Base-by-base conservation (phyloP, 441 rosid species). In the Macaranga tanarius region DNA sequence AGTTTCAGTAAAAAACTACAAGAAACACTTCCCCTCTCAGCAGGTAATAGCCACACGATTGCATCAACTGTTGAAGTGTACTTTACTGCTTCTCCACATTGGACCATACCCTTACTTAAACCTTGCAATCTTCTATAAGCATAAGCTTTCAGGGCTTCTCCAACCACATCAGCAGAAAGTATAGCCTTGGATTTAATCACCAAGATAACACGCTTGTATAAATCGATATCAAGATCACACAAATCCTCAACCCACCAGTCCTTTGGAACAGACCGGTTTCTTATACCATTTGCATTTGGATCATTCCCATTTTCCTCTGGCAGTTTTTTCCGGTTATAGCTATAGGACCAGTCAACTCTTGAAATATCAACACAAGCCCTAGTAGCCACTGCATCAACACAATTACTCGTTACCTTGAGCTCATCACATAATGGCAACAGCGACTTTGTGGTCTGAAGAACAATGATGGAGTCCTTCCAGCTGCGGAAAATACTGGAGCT, bases 171-270 rank as follows among this genome's bases (percentile, higher is more conserved):
- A 44, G 70, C 77, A 7, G 82, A 72, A 63, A 85, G 79, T 67
- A 74, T 47, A 40, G 74, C 85, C 83, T 81, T 83, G 68, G 79
- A 74, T 80, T 78, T 84, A 44, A 92, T 87, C 61, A 76, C 83
- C 77, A 62, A 62, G 54, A 90, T 61, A 71, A 87, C 88, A 42
- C 86, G 78, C 76, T 88, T 90, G 69, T 86, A 92, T 16, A 84
- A 64, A 67, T 89, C 92, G 5, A 92, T 83, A 57, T 88, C 92
- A 8, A 90, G 89, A 71, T 92, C 97, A 61, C 92, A 84, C 69
- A 92, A 72, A 86, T 92, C 97, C 81, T 92, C 96, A 7, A 89
- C 92, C 97, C 97, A 92, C 96, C 96, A 90, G 75, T 92, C 97
- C 78, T 58, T 73, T 4, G 92, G 96, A 71, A 90, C 97, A 16